phyloP scores from a whole-genome alignment of 306 rosid genomes.

The Trichosanthes cucumerina region DNA sequence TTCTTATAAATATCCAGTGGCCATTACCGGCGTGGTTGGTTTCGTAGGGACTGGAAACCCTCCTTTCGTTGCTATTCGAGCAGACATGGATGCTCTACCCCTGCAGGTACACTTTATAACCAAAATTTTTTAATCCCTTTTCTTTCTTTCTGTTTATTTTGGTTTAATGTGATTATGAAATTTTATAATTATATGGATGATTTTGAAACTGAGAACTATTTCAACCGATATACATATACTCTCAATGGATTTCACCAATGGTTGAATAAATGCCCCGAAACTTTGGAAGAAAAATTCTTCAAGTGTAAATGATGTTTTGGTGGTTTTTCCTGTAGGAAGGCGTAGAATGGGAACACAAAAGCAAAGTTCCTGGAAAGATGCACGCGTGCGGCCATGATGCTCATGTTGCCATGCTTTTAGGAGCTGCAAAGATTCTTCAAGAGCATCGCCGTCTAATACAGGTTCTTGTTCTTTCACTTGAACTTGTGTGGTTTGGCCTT shows the following conservation, averaged over 20 bases:
- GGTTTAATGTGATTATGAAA: not conserved
- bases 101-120: slow-evolving; percentile 39
- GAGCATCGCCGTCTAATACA: slow-evolving; percentile 13
- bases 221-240: not conserved
- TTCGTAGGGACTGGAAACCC: slow-evolving; percentile 52
- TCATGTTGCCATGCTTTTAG: slow-evolving; percentile 93
- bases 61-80: slow-evolving; percentile 82
- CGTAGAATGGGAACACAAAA: slow-evolving; percentile 86
- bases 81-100: slow-evolving; percentile 88
- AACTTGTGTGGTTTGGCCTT: not conserved
- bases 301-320: not conserved
- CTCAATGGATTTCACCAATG: not conserved
- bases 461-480: not conserved
- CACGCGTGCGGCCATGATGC: slow-evolving; percentile 96
- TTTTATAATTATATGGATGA: not conserved
- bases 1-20: slow-evolving; percentile 50
- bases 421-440: slow-evolving; percentile 75
- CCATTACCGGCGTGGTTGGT: slow-evolving; percentile 65
- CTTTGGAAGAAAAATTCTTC: no score
- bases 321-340: slow-evolving; percentile 40
- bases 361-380: slow-evolving; percentile 88
- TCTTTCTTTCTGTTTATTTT: not conserved
- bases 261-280: no score
- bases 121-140: not conserved
- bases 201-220: not conserved